Conservation (phyloP, 345 rosid genomes). For the Citrus reticulata region DNA sequence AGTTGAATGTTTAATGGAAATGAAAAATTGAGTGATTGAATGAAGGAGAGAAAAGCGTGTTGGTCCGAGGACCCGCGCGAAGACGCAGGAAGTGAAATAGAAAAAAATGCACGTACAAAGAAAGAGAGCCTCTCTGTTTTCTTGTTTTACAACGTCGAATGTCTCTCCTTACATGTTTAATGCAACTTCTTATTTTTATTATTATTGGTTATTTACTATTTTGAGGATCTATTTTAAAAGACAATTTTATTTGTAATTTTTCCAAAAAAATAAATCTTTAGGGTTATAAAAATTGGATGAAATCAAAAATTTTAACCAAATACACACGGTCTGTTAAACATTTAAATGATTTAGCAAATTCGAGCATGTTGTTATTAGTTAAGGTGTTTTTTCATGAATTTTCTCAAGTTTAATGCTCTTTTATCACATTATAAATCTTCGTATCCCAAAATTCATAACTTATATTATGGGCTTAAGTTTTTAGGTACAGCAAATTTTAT, state of each 20-base stretch:
- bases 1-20: constrained; percentile 2
- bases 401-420: no score
- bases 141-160: neutral
- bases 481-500: no score
- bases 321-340: no score
- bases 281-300: neutral
- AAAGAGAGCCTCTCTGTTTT: neutral
- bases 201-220: neutral
- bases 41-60: constrained; percentile 40
- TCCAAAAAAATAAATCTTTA: no score
- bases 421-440: no score
- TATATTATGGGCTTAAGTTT: no score
- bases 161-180: neutral
- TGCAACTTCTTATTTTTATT: neutral
- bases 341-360: no score
- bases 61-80: constrained; percentile 37
- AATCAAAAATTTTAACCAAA: neutral
- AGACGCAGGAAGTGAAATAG: constrained; percentile 17
- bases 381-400: no score
- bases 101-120: neutral
- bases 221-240: no score
- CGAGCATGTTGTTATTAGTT: no score
- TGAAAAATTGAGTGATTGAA: constrained; percentile 4
- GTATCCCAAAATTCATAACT: no score
- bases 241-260: no score